phyloP scores from a whole-genome alignment of 495 filamentous ascomycete genomes.

The Penicillium antarcticum region DNA sequence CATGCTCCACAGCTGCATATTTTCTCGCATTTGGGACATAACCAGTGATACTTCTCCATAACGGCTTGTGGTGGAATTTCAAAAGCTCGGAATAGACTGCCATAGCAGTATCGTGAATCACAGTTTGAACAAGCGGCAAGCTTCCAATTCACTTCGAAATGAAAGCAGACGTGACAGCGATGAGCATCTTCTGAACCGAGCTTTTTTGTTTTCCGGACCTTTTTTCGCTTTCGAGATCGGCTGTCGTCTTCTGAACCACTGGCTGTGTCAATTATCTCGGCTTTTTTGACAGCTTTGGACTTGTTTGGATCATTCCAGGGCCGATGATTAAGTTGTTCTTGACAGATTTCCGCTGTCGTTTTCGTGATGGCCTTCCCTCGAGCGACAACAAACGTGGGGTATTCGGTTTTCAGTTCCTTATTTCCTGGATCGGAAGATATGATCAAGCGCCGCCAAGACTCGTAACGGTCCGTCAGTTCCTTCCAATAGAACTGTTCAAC shows the following conservation, averaged over 20 bases:
- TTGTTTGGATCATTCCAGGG: constrained; percentile 58
- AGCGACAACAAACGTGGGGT: constrained; percentile 61
- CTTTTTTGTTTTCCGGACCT: constrained; percentile 34
- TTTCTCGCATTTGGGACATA: constrained; percentile 79
- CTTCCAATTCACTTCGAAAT: constrained; percentile 75
- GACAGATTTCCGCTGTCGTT: constrained; percentile 82
- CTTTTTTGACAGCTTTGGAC: constrained; percentile 26
- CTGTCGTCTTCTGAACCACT: constrained; percentile 30
- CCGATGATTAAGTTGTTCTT: constrained; percentile 72
- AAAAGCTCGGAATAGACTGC: constrained; percentile 82
- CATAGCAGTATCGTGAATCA: constrained; percentile 76
- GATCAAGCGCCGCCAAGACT: constrained; percentile 74
- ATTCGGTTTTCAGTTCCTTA: constrained; percentile 43
- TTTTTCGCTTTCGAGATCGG: constrained; percentile 47
- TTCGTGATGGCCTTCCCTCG: constrained; percentile 62
- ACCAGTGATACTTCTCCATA: constrained; percentile 77
- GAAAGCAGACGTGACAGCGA: constrained; percentile 77
- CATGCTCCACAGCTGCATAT: constrained; percentile 84
- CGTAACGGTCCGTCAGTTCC: constrained; percentile 71
- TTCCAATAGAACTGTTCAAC: constrained; percentile 89
- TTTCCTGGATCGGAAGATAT: constrained; percentile 61
- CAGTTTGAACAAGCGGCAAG: constrained; percentile 75
- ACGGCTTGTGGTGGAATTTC: constrained; percentile 76
- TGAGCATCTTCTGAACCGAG: constrained; percentile 38
- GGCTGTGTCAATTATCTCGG: constrained; percentile 7